Evolutionary conservation across 305 asterid species (phyloP).

Genomic region (Fraxinus xanthoxyloides): DNA sequence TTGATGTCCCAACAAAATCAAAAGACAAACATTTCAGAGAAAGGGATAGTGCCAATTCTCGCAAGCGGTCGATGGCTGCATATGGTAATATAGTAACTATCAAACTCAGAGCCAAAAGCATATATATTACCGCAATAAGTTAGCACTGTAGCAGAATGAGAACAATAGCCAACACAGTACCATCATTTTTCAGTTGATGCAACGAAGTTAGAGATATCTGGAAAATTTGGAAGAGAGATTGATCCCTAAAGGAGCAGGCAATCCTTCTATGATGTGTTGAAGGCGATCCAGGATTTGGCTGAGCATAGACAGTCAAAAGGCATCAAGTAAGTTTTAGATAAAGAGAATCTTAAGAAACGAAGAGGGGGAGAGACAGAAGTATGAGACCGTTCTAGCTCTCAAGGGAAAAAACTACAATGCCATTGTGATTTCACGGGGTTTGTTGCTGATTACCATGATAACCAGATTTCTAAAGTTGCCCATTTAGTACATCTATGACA

Average conservation of each 20-base stretch:
- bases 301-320: constrained; percentile 30
- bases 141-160: constrained; percentile 14
- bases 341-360: constrained; percentile 4
- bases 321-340: constrained; percentile 26
- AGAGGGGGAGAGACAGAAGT: constrained; percentile 4
- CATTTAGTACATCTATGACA: constrained; percentile 6
- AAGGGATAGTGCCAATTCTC: constrained; percentile 85
- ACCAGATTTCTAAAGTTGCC: neutral
- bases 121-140: neutral
- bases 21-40: constrained; percentile 91
- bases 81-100: constrained; percentile 18
- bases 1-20: constrained; percentile 93
- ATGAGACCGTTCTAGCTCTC: neutral
- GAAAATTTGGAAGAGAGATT: constrained; percentile 85
- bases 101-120: constrained; percentile 19
- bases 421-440: constrained; percentile 8
- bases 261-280: constrained; percentile 97
- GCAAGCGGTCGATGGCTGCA: constrained; percentile 73
- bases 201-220: constrained; percentile 90
- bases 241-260: constrained; percentile 89
- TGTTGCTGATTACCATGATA: neutral
- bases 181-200: constrained; percentile 84
- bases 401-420: constrained; percentile 4
- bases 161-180: constrained; percentile 38
- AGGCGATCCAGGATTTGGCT: constrained; percentile 93